Base-by-base conservation (phyloP, 495 filamentous ascomycete species). In the Daldinia decipiens region DNA sequence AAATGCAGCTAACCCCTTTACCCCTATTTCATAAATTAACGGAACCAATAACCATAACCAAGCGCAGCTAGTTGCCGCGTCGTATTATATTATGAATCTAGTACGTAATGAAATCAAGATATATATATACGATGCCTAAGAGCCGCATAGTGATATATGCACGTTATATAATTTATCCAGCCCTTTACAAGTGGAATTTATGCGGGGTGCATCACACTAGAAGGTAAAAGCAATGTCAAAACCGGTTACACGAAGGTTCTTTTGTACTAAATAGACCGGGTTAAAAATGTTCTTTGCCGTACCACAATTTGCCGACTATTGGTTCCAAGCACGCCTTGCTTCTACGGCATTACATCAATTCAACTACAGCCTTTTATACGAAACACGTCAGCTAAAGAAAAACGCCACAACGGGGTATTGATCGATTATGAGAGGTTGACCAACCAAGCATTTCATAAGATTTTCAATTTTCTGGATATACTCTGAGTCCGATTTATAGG, bases 201-300 rank as follows among this genome's bases (percentile, higher is more conserved):
- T 71, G 68, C 62, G 68, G 57, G 68, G 62, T 71, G 62, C 53
- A 17, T 66, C 62, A 63, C 57, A 66, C 53, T 58, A 50, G 52
- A 65, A 67, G 68, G 57, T 38, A 54, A 71, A 71, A 58, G 62
- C 34, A 62, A 71, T 57, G 24, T 65, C 61, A 62, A 62, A 67
- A 62, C 62, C 61, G 62, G 60, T 62, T 70, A 62, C 61, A 65
- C 34, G 24, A 38, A 27, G 27, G 21, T 47, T 21, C 12, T 24
- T 47, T 11, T 11, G 19, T 39, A 19, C n/a, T 11, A 43, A 9
- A 29, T 34, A 59, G 17, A 50, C 60, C 13, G 19, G 27, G 61
- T 50, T 47, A 17, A 54, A n/a, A 1, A 53, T 4, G n/a, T 38
- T 62, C 24, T 59, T 45, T 71, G 52, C 68, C 59, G 68, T 53